phyloP scores from a whole-genome alignment of 805 yeast species.

The Komagataella populi region DNA sequence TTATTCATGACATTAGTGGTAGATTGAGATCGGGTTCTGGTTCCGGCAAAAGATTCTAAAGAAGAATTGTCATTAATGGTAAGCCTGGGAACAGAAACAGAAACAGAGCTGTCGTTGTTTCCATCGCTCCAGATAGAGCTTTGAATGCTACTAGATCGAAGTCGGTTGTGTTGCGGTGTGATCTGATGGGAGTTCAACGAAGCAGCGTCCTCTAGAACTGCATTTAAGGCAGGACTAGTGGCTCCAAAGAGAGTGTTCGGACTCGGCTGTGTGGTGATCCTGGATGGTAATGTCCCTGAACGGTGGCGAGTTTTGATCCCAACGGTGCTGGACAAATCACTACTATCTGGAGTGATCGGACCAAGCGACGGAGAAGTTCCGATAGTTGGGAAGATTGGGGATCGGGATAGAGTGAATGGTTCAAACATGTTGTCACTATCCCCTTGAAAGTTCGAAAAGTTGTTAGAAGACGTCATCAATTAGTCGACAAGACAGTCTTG shows the following conservation, averaged over 20 bases:
- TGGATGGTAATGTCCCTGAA: constrained; percentile 70
- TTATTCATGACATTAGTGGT: constrained; percentile 19
- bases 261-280: constrained; percentile 22
- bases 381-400: neutral
- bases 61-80: neutral
- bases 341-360: neutral
- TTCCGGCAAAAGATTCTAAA: neutral
- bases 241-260: constrained; percentile 9
- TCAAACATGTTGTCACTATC: neutral
- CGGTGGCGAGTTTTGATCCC: constrained; percentile 46
- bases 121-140: constrained; percentile 47
- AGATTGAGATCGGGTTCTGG: constrained; percentile 37
- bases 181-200: neutral
- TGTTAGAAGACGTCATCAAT: neutral
- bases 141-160: constrained; percentile 43
- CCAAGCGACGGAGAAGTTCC: neutral
- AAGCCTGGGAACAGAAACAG: constrained; percentile 4
- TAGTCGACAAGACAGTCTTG: neutral
- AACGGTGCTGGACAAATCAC: constrained; percentile 9
- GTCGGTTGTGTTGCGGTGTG: constrained; percentile 15
- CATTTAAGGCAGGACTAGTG: constrained; percentile 14
- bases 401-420: neutral
- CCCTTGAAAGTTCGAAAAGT: neutral
- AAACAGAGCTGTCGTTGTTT: neutral
- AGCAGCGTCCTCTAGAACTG: constrained; percentile 11